A percentile compares a stretch with the other conserved stretches of the same genome.
These are phyloP conservation scores for Cadophora malorum DNA, from an alignment of 2,329 filamentous ascomycete genomes.

Conservation along the genomic window DNA sequence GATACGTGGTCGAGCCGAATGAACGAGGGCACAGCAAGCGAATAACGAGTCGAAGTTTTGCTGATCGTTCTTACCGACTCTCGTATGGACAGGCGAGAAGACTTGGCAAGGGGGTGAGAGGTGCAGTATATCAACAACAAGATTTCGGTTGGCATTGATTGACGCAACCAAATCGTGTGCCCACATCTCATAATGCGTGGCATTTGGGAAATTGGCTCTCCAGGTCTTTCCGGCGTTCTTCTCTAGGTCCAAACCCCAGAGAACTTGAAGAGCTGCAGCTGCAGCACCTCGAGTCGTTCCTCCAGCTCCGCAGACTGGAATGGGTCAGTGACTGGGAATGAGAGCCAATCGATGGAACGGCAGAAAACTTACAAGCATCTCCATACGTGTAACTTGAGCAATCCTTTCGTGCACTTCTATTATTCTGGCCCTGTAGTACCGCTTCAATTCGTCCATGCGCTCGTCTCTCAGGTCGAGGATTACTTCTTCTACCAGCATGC, in stretches of 20 bases:
- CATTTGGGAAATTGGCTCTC: constrained; percentile 30
- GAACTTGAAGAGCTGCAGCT: constrained; percentile 62
- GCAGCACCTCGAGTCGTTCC: constrained; percentile 70
- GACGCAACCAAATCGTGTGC: constrained; percentile 55
- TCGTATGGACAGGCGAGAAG: constrained; percentile 74
- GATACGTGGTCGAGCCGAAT: constrained; percentile 65
- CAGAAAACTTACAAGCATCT: constrained; percentile 34
- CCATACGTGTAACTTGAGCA: constrained; percentile 29
- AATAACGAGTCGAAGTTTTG: constrained; percentile 67
- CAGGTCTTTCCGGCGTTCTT: constrained; percentile 28
- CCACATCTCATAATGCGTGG: constrained; percentile 46
- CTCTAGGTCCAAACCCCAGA: constrained; percentile 68
- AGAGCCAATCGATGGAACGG: neutral
- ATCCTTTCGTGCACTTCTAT: neutral
- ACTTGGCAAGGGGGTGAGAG: constrained; percentile 79
- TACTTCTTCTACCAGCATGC: neutral
- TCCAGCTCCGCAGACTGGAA: constrained; percentile 67
- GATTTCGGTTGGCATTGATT: constrained; percentile 2
- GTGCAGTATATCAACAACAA: constrained; percentile 70
- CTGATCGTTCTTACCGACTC: constrained; percentile 63
- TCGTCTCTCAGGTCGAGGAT: neutral
- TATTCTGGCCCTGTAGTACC: neutral
- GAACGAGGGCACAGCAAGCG: constrained; percentile 60
- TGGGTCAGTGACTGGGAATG: neutral
- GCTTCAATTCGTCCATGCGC: neutral